A percentile compares a stretch with the other conserved stretches of the same genome.
Evolutionary conservation across 2,329 filamentous ascomycete species (phyloP).

Genomic region (Neodidymelliopsis sp.): DNA sequence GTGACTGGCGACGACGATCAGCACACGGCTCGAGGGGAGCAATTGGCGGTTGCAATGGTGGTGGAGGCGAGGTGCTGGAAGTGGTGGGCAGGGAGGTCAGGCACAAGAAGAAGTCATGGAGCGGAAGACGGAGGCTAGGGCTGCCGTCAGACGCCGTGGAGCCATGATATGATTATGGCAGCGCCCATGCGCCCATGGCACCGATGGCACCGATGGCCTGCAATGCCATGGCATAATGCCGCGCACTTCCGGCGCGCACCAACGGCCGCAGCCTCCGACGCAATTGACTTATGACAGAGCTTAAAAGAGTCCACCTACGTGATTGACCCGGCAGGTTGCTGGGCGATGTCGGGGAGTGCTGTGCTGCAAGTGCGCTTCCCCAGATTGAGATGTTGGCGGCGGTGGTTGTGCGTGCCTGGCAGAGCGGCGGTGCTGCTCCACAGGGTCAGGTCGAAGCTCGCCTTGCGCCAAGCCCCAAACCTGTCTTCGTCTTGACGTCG

Average conservation of each 20-base stretch:
- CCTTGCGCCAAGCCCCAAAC: slow-evolving; percentile 17
- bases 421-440: slow-evolving; percentile 10
- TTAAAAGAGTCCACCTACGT: slow-evolving; percentile 19
- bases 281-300: not conserved
- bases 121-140: slow-evolving; percentile 10
- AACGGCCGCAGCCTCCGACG: not conserved
- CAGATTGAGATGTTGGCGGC: not conserved
- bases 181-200: slow-evolving; percentile 1
- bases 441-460: slow-evolving; percentile 3
- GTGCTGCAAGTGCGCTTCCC: not conserved
- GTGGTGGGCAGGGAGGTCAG: not conserved
- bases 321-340: slow-evolving; percentile 6
- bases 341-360: not conserved
- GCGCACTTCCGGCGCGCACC: slow-evolving; percentile 12
- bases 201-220: slow-evolving; percentile 1
- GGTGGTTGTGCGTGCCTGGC: slow-evolving; percentile 9
- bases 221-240: no score
- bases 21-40: slow-evolving; percentile 11
- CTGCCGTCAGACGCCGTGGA: slow-evolving; percentile 3
- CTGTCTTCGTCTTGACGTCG: slow-evolving; percentile 13
- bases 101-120: not conserved
- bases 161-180: slow-evolving; percentile 10
- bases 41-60: slow-evolving; percentile 13
- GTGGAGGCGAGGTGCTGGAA: not conserved
- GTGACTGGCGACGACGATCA: slow-evolving; percentile 8